Evolutionary conservation across 345 rosid genomes (phyloP).

Genomic region (Camelina sativa): DNA sequence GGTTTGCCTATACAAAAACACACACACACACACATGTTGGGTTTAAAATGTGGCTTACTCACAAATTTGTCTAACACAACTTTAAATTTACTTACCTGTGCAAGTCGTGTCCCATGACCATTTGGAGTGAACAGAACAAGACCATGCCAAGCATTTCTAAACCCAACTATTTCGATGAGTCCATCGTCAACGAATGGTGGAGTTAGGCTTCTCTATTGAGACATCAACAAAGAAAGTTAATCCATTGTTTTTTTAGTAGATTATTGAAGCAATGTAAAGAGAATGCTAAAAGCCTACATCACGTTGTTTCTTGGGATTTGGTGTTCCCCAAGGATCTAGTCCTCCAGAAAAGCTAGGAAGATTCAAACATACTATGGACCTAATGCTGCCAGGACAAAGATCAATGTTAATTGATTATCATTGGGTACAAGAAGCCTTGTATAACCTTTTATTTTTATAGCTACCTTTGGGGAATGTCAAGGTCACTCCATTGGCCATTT

Average conservation of each 20-base stretch:
- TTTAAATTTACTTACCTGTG: slow-evolving; percentile 58
- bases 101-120: slow-evolving; percentile 91
- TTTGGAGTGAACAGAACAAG: slow-evolving; percentile 78
- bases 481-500: slow-evolving; percentile 68
- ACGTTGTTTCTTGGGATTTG: slow-evolving; percentile 52
- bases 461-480: slow-evolving; percentile 57
- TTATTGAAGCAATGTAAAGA: background rate
- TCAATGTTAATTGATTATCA: background rate
- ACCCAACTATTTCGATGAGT: slow-evolving; percentile 81
- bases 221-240: slow-evolving; percentile 8
- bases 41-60: slow-evolving; percentile 6
- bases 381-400: slow-evolving; percentile 57
- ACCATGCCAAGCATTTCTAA: slow-evolving; percentile 98
- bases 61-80: background rate
- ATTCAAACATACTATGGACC: slow-evolving; percentile 87
- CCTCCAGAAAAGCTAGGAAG: slow-evolving; percentile 96
- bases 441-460: background rate
- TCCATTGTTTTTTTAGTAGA: background rate
- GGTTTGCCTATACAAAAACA: slow-evolving; percentile 54
- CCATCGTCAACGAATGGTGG: slow-evolving; percentile 91
- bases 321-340: slow-evolving; percentile 91
- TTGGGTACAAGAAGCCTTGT: background rate
- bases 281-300: slow-evolving; percentile 50
- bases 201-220: slow-evolving; percentile 70
- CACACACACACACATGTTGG: background rate